Evolutionary conservation across 163 green algal species (phyloP).

Genomic region (Botryococcus braunii): DNA sequence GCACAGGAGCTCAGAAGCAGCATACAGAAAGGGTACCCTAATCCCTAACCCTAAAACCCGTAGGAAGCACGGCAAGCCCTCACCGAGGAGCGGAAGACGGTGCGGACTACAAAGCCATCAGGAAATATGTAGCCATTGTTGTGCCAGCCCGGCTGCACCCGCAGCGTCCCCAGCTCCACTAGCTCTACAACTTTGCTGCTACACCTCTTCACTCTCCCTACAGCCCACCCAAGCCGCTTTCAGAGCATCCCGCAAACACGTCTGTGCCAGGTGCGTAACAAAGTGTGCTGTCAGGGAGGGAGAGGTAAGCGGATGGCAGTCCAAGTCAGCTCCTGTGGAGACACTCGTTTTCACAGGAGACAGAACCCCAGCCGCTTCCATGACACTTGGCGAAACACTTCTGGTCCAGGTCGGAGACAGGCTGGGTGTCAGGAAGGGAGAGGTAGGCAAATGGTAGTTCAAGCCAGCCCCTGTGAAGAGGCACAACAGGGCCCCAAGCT

Average conservation of each 20-base stretch:
- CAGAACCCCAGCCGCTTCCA: not conserved
- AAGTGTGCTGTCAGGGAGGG: not conserved
- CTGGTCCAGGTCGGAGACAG: not conserved
- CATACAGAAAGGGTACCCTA: too few species aligned
- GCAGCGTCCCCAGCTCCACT: constrained; percentile 40
- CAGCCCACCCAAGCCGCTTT: too few species aligned
- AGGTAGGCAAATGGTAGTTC: not conserved
- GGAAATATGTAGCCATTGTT: constrained; percentile 91
- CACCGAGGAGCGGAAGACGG: constrained; percentile 62
- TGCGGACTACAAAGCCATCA: constrained; percentile 65
- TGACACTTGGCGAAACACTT: not conserved
- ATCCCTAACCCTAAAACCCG: too few species aligned
- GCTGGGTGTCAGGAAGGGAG: not conserved
- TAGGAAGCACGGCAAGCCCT: too few species aligned
- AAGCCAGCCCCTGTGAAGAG: not conserved
- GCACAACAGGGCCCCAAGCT: too few species aligned
- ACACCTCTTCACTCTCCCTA: constrained; percentile 64
- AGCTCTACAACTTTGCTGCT: constrained; percentile 66
- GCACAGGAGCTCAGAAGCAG: too few species aligned
- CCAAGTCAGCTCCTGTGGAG: not conserved
- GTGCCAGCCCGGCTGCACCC: constrained; percentile 41
- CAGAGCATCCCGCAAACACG: not conserved
- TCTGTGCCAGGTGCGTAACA: too few species aligned
- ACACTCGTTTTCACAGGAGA: not conserved
- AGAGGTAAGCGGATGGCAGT: not conserved